Base-by-base conservation (phyloP, 768 basidiomycete genomes). In the Tubosaeta sp. region DNA sequence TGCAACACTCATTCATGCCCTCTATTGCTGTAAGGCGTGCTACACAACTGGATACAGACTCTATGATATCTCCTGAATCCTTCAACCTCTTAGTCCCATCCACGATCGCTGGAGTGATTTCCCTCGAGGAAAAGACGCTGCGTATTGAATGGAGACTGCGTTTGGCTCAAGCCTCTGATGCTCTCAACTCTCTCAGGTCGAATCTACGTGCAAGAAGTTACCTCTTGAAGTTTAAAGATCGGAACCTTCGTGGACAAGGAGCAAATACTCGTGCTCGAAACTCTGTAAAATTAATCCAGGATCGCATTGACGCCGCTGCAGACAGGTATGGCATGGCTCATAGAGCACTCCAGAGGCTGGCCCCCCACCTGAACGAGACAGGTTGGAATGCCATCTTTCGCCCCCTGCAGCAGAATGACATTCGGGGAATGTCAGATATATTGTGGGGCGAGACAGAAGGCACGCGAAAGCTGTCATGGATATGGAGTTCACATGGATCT, bases 201-300 rank as follows among this genome's bases (percentile, higher is more conserved):
- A 51, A 60, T 8, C 53, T 69, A 4, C 16, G 52, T 0, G 36
- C 36, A 4, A 38, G 44, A 19, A 45, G 14, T 4, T 46, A 34
- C n/a, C 25, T 46, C 5, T 34, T 46, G 3, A 46, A 46, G 10
- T 46, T 25, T 41, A 54, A 57, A 27, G 49, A 54, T n/a, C 44
- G 30, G 7, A 44, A 54, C 13, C 22, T 53, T 3, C 48, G 19
- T 12, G 48, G 56, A 1, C 56, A 57, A 30, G 42, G 34, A 16
- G 34, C 34, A 35, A 35, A 35, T 35, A 35, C 34, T 3, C 6
- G 34, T 16, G 34, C 34, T 16, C 34, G n/a, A 6, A 35, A 35
- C 34, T 16, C n/a, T 16, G 14, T 35, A 16, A 35, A 35, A 35
- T 16, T 14, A 16, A 35, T 35, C n/a, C 2, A 35, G 13, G n/a